Evolutionary conservation across 371 early-diverging fungal genomes (phyloP).

Genomic region (Fennellomyces sp.): DNA sequence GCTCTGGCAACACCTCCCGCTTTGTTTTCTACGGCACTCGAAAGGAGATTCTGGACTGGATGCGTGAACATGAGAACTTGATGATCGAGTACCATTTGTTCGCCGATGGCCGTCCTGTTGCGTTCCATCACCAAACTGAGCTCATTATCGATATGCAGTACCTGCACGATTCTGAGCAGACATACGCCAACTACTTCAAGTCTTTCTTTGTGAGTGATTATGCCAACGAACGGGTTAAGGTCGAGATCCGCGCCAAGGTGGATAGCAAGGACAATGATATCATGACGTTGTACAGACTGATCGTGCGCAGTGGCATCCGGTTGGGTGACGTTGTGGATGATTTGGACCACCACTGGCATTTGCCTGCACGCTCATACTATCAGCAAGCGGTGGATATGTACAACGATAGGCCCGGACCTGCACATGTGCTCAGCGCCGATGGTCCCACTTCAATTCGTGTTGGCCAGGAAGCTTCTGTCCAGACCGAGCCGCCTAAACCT

Average conservation of each 20-base stretch:
- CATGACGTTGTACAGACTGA: conserved; percentile 29
- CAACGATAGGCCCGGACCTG: conserved; percentile 38
- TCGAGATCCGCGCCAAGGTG: conserved; percentile 41
- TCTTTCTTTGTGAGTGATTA: conserved; percentile 45
- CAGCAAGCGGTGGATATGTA: conserved; percentile 36
- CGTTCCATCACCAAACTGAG: conserved; percentile 24
- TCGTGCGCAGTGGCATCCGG: conserved; percentile 28
- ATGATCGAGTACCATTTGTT: conserved; percentile 34
- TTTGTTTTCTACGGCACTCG: conserved; percentile 53
- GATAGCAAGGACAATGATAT: conserved; percentile 45
- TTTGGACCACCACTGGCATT: conserved; percentile 40
- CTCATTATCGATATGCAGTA: conserved; percentile 43
- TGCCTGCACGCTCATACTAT: conserved; percentile 32
- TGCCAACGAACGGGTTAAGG: conserved; percentile 35
- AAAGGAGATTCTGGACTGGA: conserved; percentile 44
- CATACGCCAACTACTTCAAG: conserved; percentile 29
- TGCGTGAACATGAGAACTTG: conserved; percentile 30
- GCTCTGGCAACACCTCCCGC: conserved; percentile 34
- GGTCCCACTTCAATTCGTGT: conserved; percentile 28
- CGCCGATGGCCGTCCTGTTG: conserved; percentile 17
- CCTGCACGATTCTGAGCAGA: conserved; percentile 36
- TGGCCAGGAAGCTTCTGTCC: neutral
- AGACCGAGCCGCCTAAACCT: neutral
- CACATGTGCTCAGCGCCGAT: conserved; percentile 41
- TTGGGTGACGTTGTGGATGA: conserved; percentile 38